These are phyloP conservation scores for Brettanomyces naardenensis DNA, from an alignment of 805 yeast species.

Conservation along the genomic window DNA sequence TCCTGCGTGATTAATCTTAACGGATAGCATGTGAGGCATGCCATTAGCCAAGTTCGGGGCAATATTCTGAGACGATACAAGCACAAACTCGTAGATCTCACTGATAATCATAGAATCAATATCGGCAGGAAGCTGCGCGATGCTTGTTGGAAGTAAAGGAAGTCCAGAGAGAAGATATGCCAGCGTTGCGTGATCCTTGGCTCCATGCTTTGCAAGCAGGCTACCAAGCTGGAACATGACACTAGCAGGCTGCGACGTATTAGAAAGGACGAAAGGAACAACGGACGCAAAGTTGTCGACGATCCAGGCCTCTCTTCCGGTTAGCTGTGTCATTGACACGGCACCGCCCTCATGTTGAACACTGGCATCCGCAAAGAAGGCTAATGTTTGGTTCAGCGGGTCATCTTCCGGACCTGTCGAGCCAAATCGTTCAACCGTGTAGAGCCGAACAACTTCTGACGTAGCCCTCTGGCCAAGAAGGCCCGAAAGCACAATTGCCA, in stretches of 20 bases:
- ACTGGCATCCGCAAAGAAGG: slow-evolving; percentile 22
- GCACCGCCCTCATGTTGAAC: slow-evolving; percentile 5
- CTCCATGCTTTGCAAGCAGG: slow-evolving; percentile 28
- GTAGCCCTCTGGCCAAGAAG: slow-evolving; percentile 49
- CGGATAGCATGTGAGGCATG: slow-evolving; percentile 44
- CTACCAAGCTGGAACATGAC: slow-evolving; percentile 27
- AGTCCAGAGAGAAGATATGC: slow-evolving; percentile 27
- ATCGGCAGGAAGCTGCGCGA: slow-evolving; percentile 19
- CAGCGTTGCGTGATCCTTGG: slow-evolving; percentile 31
- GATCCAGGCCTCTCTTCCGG: slow-evolving; percentile 15
- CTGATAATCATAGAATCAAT: slow-evolving; percentile 46
- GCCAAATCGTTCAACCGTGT: slow-evolving; percentile 13
- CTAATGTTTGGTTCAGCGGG: slow-evolving; percentile 19
- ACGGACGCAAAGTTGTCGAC: slow-evolving; percentile 22
- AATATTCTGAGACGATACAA: slow-evolving; percentile 26
- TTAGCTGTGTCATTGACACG: slow-evolving; percentile 18
- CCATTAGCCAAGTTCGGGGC: slow-evolving; percentile 26
- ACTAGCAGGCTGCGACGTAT: slow-evolving; percentile 16
- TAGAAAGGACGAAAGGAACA: slow-evolving; percentile 24
- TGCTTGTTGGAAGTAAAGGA: slow-evolving; percentile 17
- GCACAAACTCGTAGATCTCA: slow-evolving; percentile 60
- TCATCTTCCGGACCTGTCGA: slow-evolving; percentile 8
- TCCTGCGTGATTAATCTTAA: slow-evolving; percentile 62
- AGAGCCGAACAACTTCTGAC: slow-evolving; percentile 36
- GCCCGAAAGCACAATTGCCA: slow-evolving; percentile 66